phyloP scores from a whole-genome alignment of 768 basidiomycete genomes.

The Cytidiella melzeri region DNA sequence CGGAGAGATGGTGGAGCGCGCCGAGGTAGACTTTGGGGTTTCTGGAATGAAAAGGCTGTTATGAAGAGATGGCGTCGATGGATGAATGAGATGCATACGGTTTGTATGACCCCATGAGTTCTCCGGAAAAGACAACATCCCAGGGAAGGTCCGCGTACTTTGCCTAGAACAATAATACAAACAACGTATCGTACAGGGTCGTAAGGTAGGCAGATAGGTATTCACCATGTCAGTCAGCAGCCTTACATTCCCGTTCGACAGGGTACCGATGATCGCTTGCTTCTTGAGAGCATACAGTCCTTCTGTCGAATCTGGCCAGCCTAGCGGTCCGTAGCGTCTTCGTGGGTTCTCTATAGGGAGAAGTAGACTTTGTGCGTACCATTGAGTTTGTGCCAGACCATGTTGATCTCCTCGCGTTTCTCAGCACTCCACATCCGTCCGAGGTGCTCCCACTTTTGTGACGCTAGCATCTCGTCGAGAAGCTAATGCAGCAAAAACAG shows the following conservation, averaged over 20 bases:
- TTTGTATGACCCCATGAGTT: conserved; percentile 58
- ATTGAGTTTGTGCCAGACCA: conserved; percentile 55
- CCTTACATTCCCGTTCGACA: conserved; percentile 62
- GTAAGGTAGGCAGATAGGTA: not conserved
- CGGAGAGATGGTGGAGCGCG: conserved; percentile 41
- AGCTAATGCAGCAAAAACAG: conserved; percentile 32
- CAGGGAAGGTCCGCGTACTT: conserved; percentile 56
- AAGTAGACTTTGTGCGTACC: conserved; percentile 27
- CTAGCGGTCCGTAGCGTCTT: conserved; percentile 24
- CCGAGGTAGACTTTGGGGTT: conserved; percentile 47
- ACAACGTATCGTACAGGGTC: not conserved
- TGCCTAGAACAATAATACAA: conserved; percentile 34
- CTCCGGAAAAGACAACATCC: conserved; percentile 57
- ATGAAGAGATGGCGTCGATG: not conserved
- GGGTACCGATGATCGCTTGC: conserved; percentile 40
- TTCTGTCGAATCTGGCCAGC: conserved; percentile 48
- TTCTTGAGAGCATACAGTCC: conserved; percentile 49
- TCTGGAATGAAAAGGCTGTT: conserved; percentile 22
- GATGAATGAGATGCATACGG: conserved; percentile 40
- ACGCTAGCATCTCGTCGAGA: conserved; percentile 47
- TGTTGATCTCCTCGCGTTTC: conserved; percentile 38
- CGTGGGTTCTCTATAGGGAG: not conserved
- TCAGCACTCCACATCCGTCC: conserved; percentile 37
- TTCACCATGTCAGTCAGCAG: conserved; percentile 56
- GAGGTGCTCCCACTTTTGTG: conserved; percentile 46